A percentile compares a stretch with the other conserved stretches of the same genome.
Conservation (phyloP, 2,329 filamentous ascomycete species). For the Pseudopithomyces maydicus region DNA sequence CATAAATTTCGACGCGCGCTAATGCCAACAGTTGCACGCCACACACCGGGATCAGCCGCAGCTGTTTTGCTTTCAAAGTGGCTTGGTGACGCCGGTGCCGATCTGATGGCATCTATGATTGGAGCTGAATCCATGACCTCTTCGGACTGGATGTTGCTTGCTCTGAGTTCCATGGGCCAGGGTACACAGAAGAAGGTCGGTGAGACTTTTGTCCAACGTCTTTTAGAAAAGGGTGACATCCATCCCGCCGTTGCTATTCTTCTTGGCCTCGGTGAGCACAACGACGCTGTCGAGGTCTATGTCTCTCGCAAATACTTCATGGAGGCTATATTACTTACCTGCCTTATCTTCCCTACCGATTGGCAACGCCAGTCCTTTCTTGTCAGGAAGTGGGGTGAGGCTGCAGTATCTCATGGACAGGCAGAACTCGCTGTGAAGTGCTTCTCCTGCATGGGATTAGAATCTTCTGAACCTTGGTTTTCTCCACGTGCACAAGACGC, state of each 20-base stretch:
- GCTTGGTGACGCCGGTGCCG: conserved; percentile 83
- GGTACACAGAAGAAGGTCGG: conserved; percentile 86
- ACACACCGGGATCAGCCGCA: conserved; percentile 73
- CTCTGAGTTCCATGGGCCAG: conserved; percentile 81
- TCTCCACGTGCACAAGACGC: conserved; percentile 77
- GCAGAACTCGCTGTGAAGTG: conserved; percentile 90
- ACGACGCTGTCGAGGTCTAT: conserved; percentile 96
- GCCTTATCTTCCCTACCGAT: conserved; percentile 78
- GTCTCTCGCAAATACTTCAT: conserved; percentile 88
- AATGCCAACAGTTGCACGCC: conserved; percentile 62
- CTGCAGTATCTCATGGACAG: conserved; percentile 83
- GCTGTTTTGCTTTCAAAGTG: conserved; percentile 88
- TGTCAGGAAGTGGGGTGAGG: conserved; percentile 92
- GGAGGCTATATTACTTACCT: conserved; percentile 89
- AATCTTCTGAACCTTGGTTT: conserved; percentile 84
- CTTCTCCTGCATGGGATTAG: conserved; percentile 87
- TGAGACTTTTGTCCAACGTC: conserved; percentile 84
- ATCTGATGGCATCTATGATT: conserved; percentile 77
- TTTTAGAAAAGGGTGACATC: conserved; percentile 87
- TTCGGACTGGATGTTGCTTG: conserved; percentile 96
- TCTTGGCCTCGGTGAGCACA: conserved; percentile 87
- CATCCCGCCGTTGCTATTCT: conserved; percentile 93
- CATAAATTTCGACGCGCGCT: conserved; percentile 10
- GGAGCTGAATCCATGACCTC: conserved; percentile 85
- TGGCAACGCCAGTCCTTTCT: conserved; percentile 91